Conservation (phyloP, 2,329 filamentous ascomycete species). For the Chaetomiaceae sp. region DNA sequence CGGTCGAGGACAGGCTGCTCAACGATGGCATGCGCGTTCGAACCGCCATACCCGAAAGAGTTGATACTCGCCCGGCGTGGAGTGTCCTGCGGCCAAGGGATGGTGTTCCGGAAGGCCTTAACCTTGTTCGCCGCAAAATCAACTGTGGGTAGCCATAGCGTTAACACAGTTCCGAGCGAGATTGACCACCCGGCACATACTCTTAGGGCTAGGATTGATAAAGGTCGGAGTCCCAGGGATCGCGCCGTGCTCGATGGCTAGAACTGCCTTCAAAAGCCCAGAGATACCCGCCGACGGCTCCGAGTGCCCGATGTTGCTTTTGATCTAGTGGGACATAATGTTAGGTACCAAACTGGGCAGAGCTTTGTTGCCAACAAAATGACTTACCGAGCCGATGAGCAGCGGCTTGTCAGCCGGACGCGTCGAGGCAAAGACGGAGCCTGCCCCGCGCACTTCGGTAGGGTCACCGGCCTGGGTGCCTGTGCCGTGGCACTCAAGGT, state of each 20-base stretch:
- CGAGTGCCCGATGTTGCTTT: slow-evolving; percentile 33
- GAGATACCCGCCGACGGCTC: slow-evolving; percentile 24
- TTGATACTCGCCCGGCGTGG: slow-evolving; percentile 24
- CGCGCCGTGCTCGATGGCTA: slow-evolving; percentile 24
- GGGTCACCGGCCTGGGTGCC: slow-evolving; percentile 20
- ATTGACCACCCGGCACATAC: too few species aligned
- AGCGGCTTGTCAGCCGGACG: slow-evolving; percentile 14
- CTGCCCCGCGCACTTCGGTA: slow-evolving; percentile 24
- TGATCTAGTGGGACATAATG: too few species aligned
- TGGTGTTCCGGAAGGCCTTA: too few species aligned
- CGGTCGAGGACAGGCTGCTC: neutral
- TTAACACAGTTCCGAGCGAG: too few species aligned
- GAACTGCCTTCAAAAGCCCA: slow-evolving; percentile 30
- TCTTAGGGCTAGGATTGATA: slow-evolving; percentile 18
- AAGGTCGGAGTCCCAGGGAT: slow-evolving; percentile 13
- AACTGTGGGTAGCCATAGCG: too few species aligned
- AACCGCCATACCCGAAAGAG: slow-evolving; percentile 31
- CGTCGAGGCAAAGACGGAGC: slow-evolving; percentile 22
- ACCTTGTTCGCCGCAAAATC: too few species aligned
- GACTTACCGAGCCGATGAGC: slow-evolving; percentile 24
- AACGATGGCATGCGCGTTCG: slow-evolving; percentile 27
- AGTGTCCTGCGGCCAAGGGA: too few species aligned
- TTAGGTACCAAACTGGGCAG: too few species aligned
- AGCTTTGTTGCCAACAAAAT: too few species aligned
- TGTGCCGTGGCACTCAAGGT: slow-evolving; percentile 38